phyloP scores from a whole-genome alignment of 208 protist species.

The Leishmania guyanensis region DNA sequence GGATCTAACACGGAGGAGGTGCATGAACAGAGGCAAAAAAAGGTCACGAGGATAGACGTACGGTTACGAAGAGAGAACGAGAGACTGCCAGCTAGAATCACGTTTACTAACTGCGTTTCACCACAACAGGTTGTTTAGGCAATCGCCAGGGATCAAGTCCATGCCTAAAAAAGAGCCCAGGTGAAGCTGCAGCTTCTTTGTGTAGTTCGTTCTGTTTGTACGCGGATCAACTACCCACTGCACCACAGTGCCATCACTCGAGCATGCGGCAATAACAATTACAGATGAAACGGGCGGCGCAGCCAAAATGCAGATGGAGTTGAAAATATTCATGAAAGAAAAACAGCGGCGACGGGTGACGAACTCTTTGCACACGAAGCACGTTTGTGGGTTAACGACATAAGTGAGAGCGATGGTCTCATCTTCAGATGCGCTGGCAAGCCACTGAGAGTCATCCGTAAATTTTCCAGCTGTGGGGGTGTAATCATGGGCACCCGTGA shows the following conservation, averaged over 20 bases:
- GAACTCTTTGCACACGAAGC: conserved; percentile 63
- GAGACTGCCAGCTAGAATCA: not conserved
- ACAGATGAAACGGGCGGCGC: conserved; percentile 68
- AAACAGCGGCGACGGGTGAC: conserved; percentile 74
- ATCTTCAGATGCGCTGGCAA: conserved; percentile 80
- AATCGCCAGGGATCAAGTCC: conserved; percentile 42
- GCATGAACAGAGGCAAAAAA: conserved; percentile 1
- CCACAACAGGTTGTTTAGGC: conserved; percentile 20
- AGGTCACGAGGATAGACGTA: not conserved
- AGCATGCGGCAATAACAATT: conserved; percentile 75
- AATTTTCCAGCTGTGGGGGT: conserved; percentile 69
- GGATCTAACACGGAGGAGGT: not conserved
- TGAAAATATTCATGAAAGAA: conserved; percentile 87
- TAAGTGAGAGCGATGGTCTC: conserved; percentile 71
- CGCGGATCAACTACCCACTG: conserved; percentile 81
- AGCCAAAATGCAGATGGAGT: conserved; percentile 68
- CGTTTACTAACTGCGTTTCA: conserved; percentile 4
- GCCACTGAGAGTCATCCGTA: conserved; percentile 73
- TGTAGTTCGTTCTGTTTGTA: conserved; percentile 49
- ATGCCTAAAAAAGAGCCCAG: conserved; percentile 75
- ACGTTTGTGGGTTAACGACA: conserved; percentile 44
- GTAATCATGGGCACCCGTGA: conserved; percentile 58
- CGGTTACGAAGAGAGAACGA: not conserved
- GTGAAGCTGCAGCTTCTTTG: conserved; percentile 78
- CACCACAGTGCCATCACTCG: conserved; percentile 77